Percentiles rank a stretch among this genome's conserved stretches.
Conservation (phyloP, 2,329 filamentous ascomycete genomes). For the Neofusicoccum cordaticola region DNA sequence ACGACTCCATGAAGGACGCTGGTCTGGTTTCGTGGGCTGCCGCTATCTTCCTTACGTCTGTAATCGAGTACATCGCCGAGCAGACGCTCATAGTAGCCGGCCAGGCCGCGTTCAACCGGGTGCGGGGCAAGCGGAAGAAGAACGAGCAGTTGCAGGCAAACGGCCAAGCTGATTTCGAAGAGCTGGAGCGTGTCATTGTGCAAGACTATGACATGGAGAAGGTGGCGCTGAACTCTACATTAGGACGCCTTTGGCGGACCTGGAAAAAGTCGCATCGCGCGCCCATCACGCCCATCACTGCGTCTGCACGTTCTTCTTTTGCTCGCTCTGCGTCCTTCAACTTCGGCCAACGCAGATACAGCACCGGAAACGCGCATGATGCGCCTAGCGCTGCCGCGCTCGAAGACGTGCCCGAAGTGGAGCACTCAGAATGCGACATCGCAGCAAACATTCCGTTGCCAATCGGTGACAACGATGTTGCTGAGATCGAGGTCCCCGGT, state of each 20-base stretch:
- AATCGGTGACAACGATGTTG: constrained; percentile 63
- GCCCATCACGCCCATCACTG: constrained; percentile 26
- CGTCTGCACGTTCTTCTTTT: constrained; percentile 15
- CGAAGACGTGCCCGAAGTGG: constrained; percentile 38
- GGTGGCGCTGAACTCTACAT: constrained; percentile 80
- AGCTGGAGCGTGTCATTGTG: constrained; percentile 69
- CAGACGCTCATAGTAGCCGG: constrained; percentile 84
- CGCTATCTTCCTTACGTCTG: constrained; percentile 92
- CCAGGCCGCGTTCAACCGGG: constrained; percentile 73
- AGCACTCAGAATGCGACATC: constrained; percentile 44
- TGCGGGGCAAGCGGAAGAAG: constrained; percentile 41
- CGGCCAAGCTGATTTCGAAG: constrained; percentile 41
- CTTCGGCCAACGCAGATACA: constrained; percentile 4
- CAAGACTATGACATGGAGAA: constrained; percentile 92
- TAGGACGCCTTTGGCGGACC: constrained; percentile 87
- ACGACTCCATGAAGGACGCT: constrained; percentile 13
- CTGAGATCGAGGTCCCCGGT: constrained; percentile 78
- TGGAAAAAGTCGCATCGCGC: constrained; percentile 83
- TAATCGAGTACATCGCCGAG: constrained; percentile 91
- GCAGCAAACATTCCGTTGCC: constrained; percentile 68
- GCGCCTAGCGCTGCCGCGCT: constrained; percentile 11
- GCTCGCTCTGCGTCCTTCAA: neutral
- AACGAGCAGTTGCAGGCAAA: constrained; percentile 18
- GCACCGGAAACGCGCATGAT: constrained; percentile 14
- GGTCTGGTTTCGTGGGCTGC: constrained; percentile 77